These are phyloP conservation scores for Paramecium sexaurelia DNA, from an alignment of 73 alveolate genomes.

Conservation along the genomic window DNA sequence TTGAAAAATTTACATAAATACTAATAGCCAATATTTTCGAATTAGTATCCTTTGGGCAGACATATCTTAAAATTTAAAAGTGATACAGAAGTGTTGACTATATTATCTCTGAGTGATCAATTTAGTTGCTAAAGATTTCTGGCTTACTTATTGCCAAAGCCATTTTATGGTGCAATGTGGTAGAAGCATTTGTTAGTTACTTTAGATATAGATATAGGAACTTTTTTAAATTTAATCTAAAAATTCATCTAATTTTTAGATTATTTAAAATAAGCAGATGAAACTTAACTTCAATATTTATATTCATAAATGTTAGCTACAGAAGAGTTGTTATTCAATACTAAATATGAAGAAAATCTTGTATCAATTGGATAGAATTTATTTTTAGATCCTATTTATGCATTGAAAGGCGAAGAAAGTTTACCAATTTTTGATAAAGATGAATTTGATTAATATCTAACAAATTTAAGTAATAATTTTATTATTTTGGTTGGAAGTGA, in stretches of 20 bases:
- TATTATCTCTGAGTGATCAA: neutral
- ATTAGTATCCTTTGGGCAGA: neutral
- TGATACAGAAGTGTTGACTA: neutral
- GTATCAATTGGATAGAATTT: neutral
- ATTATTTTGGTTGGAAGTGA: neutral
- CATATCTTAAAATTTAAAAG: neutral
- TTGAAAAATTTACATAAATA: neutral
- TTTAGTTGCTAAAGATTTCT: constrained; percentile 5
- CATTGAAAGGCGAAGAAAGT: constrained; percentile 10
- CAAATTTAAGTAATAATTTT: neutral
- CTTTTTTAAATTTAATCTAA: neutral
- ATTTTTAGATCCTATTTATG: constrained; percentile 25
- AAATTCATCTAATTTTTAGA: neutral
- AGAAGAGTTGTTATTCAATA: constrained; percentile 28
- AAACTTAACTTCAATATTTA: neutral
- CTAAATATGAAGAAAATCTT: constrained; percentile 17
- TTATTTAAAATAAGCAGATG: neutral
- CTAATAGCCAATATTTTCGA: neutral
- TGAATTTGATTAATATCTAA: neutral
- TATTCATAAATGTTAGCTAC: constrained; percentile 46
- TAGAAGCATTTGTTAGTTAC: neutral
- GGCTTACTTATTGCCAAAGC: neutral
- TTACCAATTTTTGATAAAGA: constrained; percentile 7
- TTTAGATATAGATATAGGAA: neutral
- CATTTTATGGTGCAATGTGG: neutral